phyloP scores from a whole-genome alignment of 768 basidiomycete genomes.

The Tylopilus plumbeoviolaceoides region DNA sequence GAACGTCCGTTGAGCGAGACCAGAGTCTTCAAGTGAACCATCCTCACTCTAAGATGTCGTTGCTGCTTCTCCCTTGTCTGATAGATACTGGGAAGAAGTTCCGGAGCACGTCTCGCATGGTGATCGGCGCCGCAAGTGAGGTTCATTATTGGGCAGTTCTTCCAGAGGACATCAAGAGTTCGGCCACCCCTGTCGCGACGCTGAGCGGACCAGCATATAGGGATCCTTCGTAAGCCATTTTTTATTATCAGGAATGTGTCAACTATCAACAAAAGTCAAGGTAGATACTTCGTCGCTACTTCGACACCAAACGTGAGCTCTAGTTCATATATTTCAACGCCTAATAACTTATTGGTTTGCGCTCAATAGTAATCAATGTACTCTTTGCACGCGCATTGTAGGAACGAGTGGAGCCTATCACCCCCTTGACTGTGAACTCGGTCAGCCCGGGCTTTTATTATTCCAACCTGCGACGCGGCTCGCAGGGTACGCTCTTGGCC shows the following conservation, averaged over 20 bases:
- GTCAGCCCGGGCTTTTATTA: slow-evolving; percentile 31
- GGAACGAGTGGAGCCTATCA: slow-evolving; percentile 12
- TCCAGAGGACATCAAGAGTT: slow-evolving; percentile 15
- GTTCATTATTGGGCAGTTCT: too few species aligned
- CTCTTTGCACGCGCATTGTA: too few species aligned
- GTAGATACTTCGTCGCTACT: neutral
- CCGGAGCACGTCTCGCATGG: too few species aligned
- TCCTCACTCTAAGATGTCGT: slow-evolving; percentile 29
- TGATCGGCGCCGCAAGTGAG: too few species aligned
- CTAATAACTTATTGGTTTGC: too few species aligned
- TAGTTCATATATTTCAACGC: slow-evolving; percentile 31
- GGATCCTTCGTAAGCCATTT: slow-evolving; percentile 9
- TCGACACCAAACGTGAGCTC: too few species aligned
- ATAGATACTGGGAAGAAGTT: too few species aligned
- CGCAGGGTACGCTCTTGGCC: neutral
- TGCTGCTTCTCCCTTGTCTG: slow-evolving; percentile 33
- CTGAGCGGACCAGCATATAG: slow-evolving; percentile 23
- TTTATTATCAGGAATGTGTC: neutral
- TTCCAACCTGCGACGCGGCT: slow-evolving; percentile 20
- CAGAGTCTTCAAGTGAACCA: slow-evolving; percentile 35
- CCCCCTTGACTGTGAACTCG: slow-evolving; percentile 23
- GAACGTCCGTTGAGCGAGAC: neutral
- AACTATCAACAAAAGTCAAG: slow-evolving; percentile 6
- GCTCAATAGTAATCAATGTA: too few species aligned
- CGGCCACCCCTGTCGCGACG: slow-evolving; percentile 21